A percentile compares a stretch with the other conserved stretches of the same genome.
Conservation (phyloP, 305 asterid genomes). For the Withania somnifera region DNA sequence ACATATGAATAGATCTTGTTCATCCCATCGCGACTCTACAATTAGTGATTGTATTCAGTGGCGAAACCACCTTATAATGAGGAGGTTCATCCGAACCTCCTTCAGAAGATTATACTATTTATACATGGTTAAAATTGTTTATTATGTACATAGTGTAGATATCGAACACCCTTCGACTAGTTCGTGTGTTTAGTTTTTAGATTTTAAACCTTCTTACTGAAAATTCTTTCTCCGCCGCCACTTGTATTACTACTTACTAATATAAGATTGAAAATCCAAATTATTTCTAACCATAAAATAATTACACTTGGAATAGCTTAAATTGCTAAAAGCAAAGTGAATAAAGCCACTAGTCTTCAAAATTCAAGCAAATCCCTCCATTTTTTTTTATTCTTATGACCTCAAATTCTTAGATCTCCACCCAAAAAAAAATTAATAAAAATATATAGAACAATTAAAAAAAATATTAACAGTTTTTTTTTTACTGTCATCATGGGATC, state of each 20-base stretch:
- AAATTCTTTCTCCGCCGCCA: too few species aligned
- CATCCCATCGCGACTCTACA: background rate
- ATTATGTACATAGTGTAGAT: too few species aligned
- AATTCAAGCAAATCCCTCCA: background rate
- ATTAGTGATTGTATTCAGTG: too few species aligned
- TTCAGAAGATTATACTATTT: too few species aligned
- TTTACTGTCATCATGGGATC: background rate
- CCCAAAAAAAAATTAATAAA: background rate
- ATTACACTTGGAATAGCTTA: conserved; percentile 3
- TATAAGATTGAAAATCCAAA: background rate
- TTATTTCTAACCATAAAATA: background rate
- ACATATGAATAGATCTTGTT: background rate
- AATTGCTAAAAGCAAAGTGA: conserved; percentile 3
- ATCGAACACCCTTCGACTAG: too few species aligned
- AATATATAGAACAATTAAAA: background rate
- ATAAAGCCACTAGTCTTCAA: background rate
- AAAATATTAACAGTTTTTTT: too few species aligned
- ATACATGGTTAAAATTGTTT: too few species aligned
- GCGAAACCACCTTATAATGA: too few species aligned
- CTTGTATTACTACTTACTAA: background rate
- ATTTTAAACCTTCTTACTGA: too few species aligned
- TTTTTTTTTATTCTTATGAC: background rate
- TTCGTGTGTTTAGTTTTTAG: too few species aligned
- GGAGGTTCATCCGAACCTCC: too few species aligned
- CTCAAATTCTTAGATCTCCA: background rate